Evolutionary conservation across 75 land plant species (phyloP).

Genomic region (Picea sitchensis): DNA sequence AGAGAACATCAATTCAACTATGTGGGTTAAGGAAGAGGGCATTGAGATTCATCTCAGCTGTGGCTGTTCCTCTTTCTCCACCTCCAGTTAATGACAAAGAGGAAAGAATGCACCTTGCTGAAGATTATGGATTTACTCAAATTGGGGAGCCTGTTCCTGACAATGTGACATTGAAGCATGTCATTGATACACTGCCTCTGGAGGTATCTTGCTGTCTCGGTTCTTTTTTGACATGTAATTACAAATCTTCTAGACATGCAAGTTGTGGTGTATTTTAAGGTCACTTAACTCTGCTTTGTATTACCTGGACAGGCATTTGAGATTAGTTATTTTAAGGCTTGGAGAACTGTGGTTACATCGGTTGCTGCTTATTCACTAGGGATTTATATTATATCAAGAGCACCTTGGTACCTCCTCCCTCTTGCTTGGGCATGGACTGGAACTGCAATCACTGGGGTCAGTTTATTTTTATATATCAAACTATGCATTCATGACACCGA

Average conservation of each 20-base stretch:
- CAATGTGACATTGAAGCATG: slow-evolving; percentile 67
- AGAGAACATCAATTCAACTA: no score
- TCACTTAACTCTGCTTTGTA: neutral
- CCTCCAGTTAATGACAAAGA: slow-evolving; percentile 36
- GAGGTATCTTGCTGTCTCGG: slow-evolving; percentile 35
- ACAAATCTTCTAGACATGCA: neutral
- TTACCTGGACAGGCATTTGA: slow-evolving; percentile 63
- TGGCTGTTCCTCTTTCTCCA: slow-evolving; percentile 39
- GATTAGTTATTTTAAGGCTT: slow-evolving; percentile 80
- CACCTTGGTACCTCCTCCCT: slow-evolving; percentile 97
- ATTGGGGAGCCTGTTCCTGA: slow-evolving; percentile 90
- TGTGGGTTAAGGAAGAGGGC: no score
- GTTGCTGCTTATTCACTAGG: slow-evolving; percentile 75
- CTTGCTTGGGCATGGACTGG: slow-evolving; percentile 97
- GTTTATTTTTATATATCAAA: slow-evolving; percentile 15
- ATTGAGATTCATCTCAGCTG: slow-evolving; percentile 4
- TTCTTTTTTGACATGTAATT: neutral
- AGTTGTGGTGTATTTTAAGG: neutral
- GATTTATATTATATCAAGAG: slow-evolving; percentile 68
- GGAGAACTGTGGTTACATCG: slow-evolving; percentile 71
- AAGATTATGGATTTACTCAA: slow-evolving; percentile 83
- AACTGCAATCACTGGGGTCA: slow-evolving; percentile 91
- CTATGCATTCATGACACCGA: no score
- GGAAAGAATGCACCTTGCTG: slow-evolving; percentile 53
- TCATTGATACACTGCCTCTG: slow-evolving; percentile 68